Evolutionary conservation across 2,329 filamentous ascomycete species (phyloP), one percentile per base, ranked within the genome.

Genomic region (Alternaria hordeiaustralica): DNA sequence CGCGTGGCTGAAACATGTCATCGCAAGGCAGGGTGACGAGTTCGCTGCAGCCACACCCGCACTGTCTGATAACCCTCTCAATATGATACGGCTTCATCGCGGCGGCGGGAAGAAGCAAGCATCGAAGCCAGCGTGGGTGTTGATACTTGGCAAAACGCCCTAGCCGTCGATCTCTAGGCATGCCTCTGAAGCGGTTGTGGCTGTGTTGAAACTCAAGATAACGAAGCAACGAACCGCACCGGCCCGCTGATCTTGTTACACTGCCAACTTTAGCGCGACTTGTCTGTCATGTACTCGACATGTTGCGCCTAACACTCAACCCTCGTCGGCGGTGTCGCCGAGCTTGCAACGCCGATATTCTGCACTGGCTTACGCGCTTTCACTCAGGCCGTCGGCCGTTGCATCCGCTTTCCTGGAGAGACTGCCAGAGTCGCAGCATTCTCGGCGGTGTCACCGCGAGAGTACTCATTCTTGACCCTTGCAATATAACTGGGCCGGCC

Each of bases 181-280:
- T 54, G 54, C 36, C n/a, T 41, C n/a, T 36, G 46, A 61, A 65
- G 65, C 61, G 60, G 61, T 63, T 70, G 73, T 72, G 73, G 73
- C 73, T 71, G 71, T 75, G 71, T 60, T 51, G 51, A 33, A 53
- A 60, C 45, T 67, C 58, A 68, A 75, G 68, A 74, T 72, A 73
- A 73, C 65, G 64, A 69, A 66, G 66, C 67, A 68, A 65, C 56
- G 67, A 41, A 60, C 50, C 47, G 60, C 53, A 30, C 51, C 51
- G 51, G 49, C 60, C 56, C 55, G 60, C 44, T 44, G 61, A 69
- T 63, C 61, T 53, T 68, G 56, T 58, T 58, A 61, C 54, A 46
- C 44, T 55, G 68, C 60, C 63, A 58, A 63, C 33, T 53, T 61
- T 68, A 64, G 64, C 51, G 61, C 21, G 53, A 41, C 56, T 33